These are phyloP conservation scores for Paramecium sonneborni DNA, from an alignment of 73 alveolate genomes.

Conservation along the genomic window DNA sequence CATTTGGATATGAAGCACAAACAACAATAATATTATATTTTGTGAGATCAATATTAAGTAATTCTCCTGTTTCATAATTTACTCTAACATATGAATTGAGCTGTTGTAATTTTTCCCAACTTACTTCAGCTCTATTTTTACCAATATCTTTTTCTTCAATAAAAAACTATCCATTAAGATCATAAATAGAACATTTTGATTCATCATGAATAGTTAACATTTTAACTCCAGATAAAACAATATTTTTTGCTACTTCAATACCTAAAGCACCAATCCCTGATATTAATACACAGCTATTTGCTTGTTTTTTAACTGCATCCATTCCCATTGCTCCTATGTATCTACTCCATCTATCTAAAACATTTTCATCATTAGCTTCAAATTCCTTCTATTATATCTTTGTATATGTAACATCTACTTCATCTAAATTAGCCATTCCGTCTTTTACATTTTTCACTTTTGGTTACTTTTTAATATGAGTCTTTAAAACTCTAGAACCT, in stretches of 20 bases:
- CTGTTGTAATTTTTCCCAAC: slow-evolving; percentile 77
- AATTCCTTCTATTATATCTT: slow-evolving; percentile 48
- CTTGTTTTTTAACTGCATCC: slow-evolving; percentile 92
- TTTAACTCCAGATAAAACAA: slow-evolving; percentile 94
- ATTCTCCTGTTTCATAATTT: slow-evolving; percentile 53
- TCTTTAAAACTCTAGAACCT: background rate
- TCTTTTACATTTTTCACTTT: slow-evolving; percentile 10
- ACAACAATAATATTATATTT: slow-evolving; percentile 60
- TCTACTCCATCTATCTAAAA: slow-evolving; percentile 95
- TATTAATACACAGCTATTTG: slow-evolving; percentile 82
- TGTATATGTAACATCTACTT: slow-evolving; percentile 5
- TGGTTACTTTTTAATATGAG: slow-evolving; percentile 21
- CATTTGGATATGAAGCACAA: slow-evolving; percentile 56
- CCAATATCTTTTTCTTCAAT: slow-evolving; percentile 78
- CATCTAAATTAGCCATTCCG: slow-evolving; percentile 42
- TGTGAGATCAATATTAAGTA: slow-evolving; percentile 76
- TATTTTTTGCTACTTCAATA: slow-evolving; percentile 94
- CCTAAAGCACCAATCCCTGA: slow-evolving; percentile 93
- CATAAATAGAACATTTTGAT: slow-evolving; percentile 59
- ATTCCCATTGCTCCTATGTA: slow-evolving; percentile 98
- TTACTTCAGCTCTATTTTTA: slow-evolving; percentile 84
- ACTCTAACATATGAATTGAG: slow-evolving; percentile 93
- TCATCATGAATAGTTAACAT: slow-evolving; percentile 86
- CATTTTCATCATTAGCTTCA: slow-evolving; percentile 80
- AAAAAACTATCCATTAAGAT: slow-evolving; percentile 89